phyloP scores from a whole-genome alignment of 768 basidiomycete genomes.

The Boletus reticulatus region DNA sequence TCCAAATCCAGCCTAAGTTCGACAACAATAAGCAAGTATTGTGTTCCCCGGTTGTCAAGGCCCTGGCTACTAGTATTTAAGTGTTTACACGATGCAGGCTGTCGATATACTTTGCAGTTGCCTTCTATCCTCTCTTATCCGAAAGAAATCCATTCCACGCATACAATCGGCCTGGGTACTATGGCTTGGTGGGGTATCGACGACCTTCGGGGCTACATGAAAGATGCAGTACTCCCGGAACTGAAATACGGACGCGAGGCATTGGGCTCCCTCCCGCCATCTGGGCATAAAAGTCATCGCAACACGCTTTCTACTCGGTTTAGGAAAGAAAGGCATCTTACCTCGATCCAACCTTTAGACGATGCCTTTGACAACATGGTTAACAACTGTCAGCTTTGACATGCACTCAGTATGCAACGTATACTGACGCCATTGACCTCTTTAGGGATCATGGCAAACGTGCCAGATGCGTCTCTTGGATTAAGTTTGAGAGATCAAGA shows the following conservation, averaged over 20 bases:
- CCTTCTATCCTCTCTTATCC: not conserved
- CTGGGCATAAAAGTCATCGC: conserved; percentile 35
- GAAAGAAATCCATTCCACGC: not conserved
- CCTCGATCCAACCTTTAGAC: conserved; percentile 26
- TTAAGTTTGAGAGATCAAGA: conserved; percentile 24
- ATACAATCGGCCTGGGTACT: not conserved
- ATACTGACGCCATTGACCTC: not conserved
- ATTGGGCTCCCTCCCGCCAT: conserved; percentile 15
- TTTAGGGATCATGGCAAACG: conserved; percentile 27
- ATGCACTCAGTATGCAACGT: not conserved
- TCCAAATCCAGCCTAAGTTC: not conserved
- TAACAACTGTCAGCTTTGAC: conserved; percentile 26
- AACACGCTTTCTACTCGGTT: conserved; percentile 34
- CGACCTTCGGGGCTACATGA: conserved; percentile 34
- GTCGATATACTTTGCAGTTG: not conserved
- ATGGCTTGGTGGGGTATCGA: conserved; percentile 33
- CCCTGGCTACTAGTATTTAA: conserved; percentile 10
- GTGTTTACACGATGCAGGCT: not conserved
- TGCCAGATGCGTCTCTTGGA: conserved; percentile 30
- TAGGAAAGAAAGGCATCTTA: conserved; percentile 31
- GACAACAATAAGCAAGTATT: conserved; percentile 19
- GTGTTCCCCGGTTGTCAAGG: conserved; percentile 22
- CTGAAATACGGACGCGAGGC: conserved; percentile 27
- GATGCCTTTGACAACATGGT: conserved; percentile 29
- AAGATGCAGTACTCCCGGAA: conserved; percentile 32